Conservation (phyloP, 345 rosid genomes). For the Boechera stricta region DNA sequence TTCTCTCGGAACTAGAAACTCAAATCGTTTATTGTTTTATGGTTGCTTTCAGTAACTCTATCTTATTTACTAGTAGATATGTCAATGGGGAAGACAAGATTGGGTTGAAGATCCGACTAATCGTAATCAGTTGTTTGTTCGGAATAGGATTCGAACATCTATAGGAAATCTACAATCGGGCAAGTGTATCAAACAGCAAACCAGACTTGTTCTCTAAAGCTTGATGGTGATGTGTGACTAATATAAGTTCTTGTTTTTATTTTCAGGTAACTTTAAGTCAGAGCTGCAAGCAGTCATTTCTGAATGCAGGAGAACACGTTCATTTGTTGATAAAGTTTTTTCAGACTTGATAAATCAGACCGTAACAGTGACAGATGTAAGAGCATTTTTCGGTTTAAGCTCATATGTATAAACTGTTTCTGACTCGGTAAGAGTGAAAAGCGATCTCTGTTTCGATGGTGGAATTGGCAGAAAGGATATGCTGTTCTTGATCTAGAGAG, state of each 20-base stretch:
- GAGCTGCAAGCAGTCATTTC: constrained; percentile 71
- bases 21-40: not conserved
- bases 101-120: constrained; percentile 98
- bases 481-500: constrained; percentile 69
- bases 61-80: constrained; percentile 57
- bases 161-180: constrained; percentile 65
- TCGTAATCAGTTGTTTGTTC: constrained; percentile 67
- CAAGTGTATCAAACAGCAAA: constrained; percentile 45
- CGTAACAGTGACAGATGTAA: constrained; percentile 66
- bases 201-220: not conserved
- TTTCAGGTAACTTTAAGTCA: constrained; percentile 62
- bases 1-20: constrained; percentile 35
- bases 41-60: constrained; percentile 10
- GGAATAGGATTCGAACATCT: constrained; percentile 83
- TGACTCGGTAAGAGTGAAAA: constrained; percentile 11
- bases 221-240: not conserved
- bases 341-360: constrained; percentile 57
- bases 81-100: constrained; percentile 53
- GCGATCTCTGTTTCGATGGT: constrained; percentile 13
- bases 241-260: constrained; percentile 25
- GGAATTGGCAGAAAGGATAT: constrained; percentile 67
- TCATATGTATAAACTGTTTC: constrained; percentile 9
- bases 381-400: constrained; percentile 35
- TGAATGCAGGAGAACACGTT: constrained; percentile 73
- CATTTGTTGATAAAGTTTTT: constrained; percentile 64